Base-by-base conservation (phyloP, 305 asterid species). In the Lippia alba region DNA sequence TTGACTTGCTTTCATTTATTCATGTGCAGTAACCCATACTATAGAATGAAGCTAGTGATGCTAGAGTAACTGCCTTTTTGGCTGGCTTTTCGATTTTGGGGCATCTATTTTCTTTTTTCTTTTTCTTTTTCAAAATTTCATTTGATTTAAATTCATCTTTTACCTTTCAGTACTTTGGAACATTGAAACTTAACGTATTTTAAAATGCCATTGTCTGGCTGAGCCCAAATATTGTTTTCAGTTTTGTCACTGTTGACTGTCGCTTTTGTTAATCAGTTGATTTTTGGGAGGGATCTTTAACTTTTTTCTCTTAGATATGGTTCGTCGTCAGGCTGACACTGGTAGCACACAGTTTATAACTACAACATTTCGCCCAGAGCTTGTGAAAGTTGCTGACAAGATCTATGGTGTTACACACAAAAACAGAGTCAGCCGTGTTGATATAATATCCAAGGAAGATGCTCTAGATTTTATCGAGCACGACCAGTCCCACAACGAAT, bases 331-430 rank as follows among this genome's bases (percentile, higher is more conserved):
- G 81, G 97, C 99, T 14, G 99, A 94, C 80, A 82, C 78, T 84
- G 94, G 86, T 12, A 83, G 79, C 84, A 92, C 99, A 7, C 99
- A 94, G 80, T 94, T 94, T 72, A 92, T 94, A 74, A 92, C 97
- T 6, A 94, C 98, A 0, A 94, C 99, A 32, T 94, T 94, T 67
- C 81, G 96, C 39, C 85, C 96, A 3, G 99, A 94, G 85, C 96
- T 94, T 30, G 99, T 94, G 80, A 94, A 89, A 80, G 97, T 92
- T 44, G 97, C 99, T 64, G 99, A 94, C 81, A 94, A 94, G 84
- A 90, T 92, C 67, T 94, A 94, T 66, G 95, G 98, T 2, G 99
- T 94, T 66, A 85, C 90, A 0, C 99, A 94, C 88, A 92, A 87
- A 80, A 90, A 86, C 69, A 84, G 96, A 82, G 98, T 94, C 67